Evolutionary conservation across 2,329 filamentous ascomycete genomes (phyloP).

Genomic region (Aspergillus udagawae): DNA sequence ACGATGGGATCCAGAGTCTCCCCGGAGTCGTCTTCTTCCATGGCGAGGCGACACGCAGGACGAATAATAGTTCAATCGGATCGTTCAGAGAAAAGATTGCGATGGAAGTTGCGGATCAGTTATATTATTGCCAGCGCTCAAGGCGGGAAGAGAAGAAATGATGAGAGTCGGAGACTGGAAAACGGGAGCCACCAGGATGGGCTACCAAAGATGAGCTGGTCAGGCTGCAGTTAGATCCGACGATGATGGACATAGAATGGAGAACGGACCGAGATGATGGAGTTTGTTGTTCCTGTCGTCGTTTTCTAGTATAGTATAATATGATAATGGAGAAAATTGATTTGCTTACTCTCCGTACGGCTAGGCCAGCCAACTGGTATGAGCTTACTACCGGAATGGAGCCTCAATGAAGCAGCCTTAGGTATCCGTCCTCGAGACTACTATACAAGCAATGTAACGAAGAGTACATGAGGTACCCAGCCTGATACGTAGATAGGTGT

Average conservation of each 20-base stretch:
- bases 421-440: not conserved
- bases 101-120: slow-evolving; percentile 3
- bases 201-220: not conserved
- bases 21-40: slow-evolving; percentile 2
- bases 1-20: slow-evolving; percentile 25
- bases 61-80: slow-evolving; percentile 2
- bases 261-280: not conserved
- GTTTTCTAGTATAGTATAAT: not conserved
- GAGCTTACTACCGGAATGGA: not conserved
- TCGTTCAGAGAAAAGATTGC: slow-evolving; percentile 7
- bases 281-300: no score
- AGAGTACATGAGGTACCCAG: not conserved
- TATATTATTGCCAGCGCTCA: slow-evolving; percentile 17
- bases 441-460: not conserved
- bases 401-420: not conserved
- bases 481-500: not conserved
- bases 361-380: not conserved
- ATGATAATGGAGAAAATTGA: not conserved
- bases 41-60: not conserved
- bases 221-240: not conserved
- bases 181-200: not conserved
- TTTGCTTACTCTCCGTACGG: not conserved
- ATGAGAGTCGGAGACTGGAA: not conserved
- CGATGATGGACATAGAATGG: not conserved
- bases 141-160: slow-evolving; percentile 16